Conservation (phyloP, 495 filamentous ascomycete genomes). For the Neurospora cerealis region DNA sequence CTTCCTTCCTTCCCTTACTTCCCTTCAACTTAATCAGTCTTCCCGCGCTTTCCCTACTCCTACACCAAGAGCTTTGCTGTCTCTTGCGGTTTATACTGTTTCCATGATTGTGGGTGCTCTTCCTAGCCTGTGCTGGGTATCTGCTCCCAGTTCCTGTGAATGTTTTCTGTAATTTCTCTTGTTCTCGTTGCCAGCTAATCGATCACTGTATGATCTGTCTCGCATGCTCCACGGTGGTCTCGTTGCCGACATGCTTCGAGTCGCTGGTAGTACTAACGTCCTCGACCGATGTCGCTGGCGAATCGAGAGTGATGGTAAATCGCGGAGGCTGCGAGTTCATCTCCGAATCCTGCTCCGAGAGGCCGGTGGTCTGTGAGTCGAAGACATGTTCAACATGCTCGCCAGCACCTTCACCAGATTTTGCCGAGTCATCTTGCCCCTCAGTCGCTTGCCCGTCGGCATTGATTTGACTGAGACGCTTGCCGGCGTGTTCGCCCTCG, state of each 20-base stretch:
- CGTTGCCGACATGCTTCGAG: constrained; percentile 30
- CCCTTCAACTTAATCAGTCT: neutral
- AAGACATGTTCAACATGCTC: constrained; percentile 3
- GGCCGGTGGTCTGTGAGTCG: neutral
- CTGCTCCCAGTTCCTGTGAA: neutral
- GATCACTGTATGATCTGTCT: constrained; percentile 26
- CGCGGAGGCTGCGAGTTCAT: constrained; percentile 17
- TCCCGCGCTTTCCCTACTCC: neutral
- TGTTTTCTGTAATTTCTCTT: neutral
- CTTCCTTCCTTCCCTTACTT: neutral
- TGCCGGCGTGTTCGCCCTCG: constrained; percentile 29
- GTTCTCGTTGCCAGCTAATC: neutral
- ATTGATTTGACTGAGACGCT: constrained; percentile 18
- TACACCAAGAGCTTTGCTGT: neutral
- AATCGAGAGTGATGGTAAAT: constrained; percentile 32
- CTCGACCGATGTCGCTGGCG: constrained; percentile 16
- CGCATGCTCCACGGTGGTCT: constrained; percentile 17
- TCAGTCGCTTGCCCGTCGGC: constrained; percentile 8
- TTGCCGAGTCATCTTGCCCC: neutral
- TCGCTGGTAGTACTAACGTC: constrained; percentile 14
- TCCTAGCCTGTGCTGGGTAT: neutral
- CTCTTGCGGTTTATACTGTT: neutral
- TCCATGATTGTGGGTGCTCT: neutral
- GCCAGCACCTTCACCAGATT: neutral
- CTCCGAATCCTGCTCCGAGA: constrained; percentile 1